phyloP scores from a whole-genome alignment of 352 stramenopile genomes.

The Phytophthora agathidicida region DNA sequence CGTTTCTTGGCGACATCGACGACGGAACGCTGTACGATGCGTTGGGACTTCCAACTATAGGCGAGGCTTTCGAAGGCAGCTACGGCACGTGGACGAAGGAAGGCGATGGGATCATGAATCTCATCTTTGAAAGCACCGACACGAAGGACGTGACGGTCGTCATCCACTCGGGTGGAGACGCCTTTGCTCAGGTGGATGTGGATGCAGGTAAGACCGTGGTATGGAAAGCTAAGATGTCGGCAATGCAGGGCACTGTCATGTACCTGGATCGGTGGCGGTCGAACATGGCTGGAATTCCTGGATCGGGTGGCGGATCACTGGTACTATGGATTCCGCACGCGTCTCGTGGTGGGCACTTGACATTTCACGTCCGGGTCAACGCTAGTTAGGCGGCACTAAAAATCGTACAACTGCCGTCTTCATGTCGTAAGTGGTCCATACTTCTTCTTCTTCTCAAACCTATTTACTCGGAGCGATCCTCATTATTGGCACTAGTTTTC shows the following conservation, averaged over 20 bases:
- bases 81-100: conserved; percentile 26
- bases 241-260: not conserved
- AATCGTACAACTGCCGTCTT: not conserved
- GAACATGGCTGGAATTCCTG: too few species aligned
- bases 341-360: too few species aligned
- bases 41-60: conserved; percentile 12
- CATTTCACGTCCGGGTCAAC: too few species aligned
- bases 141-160: conserved; percentile 19
- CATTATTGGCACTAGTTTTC: not conserved
- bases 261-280: too few species aligned
- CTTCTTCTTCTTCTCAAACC: conserved; percentile 5
- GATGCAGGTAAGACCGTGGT: conserved; percentile 6
- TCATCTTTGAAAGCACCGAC: conserved; percentile 24
- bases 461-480: not conserved
- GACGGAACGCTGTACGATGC: conserved; percentile 24
- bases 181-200: conserved; percentile 3
- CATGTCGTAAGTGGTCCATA: too few species aligned
- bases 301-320: too few species aligned
- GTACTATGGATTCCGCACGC: too few species aligned
- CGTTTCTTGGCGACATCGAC: conserved; percentile 19
- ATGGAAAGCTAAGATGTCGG: not conserved
- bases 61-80: conserved; percentile 28
- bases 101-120: conserved; percentile 18
- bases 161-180: conserved; percentile 11
- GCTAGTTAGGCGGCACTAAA: not conserved